A percentile compares a stretch with the other conserved stretches of the same genome.
phyloP scores from a whole-genome alignment of 352 stramenopile species.

The Globisporangium emineosum region DNA sequence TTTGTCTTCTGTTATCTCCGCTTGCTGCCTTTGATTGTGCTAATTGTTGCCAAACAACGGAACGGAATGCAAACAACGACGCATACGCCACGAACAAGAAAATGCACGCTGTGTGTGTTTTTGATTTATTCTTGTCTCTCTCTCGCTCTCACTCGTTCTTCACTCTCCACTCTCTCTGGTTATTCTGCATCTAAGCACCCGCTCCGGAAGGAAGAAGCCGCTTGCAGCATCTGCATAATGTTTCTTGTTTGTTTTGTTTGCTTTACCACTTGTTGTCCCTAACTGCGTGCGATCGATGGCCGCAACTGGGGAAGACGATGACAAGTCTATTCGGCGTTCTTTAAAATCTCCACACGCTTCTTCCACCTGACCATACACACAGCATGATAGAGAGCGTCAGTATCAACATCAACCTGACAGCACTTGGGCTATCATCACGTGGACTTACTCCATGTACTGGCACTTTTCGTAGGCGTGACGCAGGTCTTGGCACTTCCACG shows the following conservation, averaged over 20 bases:
- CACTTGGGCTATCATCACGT: too few species aligned
- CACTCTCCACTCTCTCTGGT: neutral
- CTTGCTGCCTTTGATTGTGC: too few species aligned
- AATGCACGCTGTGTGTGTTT: neutral
- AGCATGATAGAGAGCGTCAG: neutral
- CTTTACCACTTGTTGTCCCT: neutral
- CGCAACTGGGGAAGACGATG: neutral
- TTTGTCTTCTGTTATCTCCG: neutral
- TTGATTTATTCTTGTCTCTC: neutral
- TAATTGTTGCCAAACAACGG: neutral
- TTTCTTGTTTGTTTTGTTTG: neutral
- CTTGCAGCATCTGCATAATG: neutral
- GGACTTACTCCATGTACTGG: slow-evolving; percentile 91
- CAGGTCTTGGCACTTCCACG: slow-evolving; percentile 95
- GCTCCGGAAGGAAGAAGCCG: neutral
- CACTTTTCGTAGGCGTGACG: slow-evolving; percentile 99
- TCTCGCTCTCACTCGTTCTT: neutral
- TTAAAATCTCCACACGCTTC: slow-evolving; percentile 79
- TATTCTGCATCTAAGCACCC: neutral
- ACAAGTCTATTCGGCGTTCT: slow-evolving; percentile 54
- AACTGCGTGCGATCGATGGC: neutral
- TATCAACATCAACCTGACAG: neutral
- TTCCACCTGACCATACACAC: slow-evolving; percentile 51
- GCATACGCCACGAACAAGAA: too few species aligned
- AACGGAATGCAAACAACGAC: neutral